These are phyloP conservation scores for Prosopis cineraria DNA, from an alignment of 306 rosid genomes.

Conservation along the genomic window DNA sequence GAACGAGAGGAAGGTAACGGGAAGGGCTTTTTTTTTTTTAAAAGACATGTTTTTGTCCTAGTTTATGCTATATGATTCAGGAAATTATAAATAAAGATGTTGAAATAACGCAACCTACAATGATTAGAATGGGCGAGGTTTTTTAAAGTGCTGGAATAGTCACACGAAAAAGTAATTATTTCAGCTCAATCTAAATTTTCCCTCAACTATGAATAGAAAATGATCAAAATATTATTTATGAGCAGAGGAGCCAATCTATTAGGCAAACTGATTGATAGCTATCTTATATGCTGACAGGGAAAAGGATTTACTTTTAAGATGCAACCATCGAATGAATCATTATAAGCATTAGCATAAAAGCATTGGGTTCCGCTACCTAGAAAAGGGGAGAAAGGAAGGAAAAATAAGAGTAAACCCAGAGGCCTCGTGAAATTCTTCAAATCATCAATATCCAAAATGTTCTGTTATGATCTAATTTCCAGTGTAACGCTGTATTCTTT, in stretches of 20 bases:
- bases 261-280: slow-evolving; percentile 21
- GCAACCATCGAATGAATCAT: neutral
- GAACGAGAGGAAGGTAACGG: neutral
- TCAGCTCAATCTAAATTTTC: slow-evolving; percentile 18
- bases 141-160: neutral
- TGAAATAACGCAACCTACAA: neutral
- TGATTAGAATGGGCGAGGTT: neutral
- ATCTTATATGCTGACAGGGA: neutral
- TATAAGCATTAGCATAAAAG: slow-evolving; percentile 13
- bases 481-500: neutral
- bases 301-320: neutral
- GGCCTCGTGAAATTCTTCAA: slow-evolving; percentile 1
- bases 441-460: slow-evolving; percentile 5
- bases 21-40: neutral
- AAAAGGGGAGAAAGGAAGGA: neutral
- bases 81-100: neutral
- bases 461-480: neutral
- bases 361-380: neutral
- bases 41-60: neutral
- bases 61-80: neutral
- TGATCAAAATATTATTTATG: neutral
- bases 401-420: slow-evolving; percentile 16
- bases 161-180: neutral
- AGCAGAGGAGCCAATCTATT: neutral
- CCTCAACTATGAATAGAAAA: neutral